These are phyloP conservation scores for Blastobotrys buckinghamii DNA, from an alignment of 1,139 yeast genomes.

Conservation along the genomic window DNA sequence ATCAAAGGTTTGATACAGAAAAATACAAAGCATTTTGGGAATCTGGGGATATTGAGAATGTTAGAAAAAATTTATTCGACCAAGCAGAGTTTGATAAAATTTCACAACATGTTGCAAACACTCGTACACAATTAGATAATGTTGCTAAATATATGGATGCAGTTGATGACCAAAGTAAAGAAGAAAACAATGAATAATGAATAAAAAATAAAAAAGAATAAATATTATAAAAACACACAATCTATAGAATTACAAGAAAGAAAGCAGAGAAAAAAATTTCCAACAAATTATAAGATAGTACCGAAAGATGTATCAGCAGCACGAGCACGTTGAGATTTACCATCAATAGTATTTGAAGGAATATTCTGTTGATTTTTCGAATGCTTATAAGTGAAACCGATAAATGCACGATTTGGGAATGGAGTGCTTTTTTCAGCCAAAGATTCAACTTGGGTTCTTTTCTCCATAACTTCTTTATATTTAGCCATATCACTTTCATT, in stretches of 20 bases:
- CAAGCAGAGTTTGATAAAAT: constrained; percentile 40
- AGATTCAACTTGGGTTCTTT: constrained; percentile 78
- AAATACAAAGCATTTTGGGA: constrained; percentile 31
- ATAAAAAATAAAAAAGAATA: constrained; percentile 20
- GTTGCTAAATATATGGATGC: constrained; percentile 39
- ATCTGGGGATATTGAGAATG: constrained; percentile 28
- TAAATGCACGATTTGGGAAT: constrained; percentile 63
- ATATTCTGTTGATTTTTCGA: constrained; percentile 23
- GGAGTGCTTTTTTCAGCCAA: constrained; percentile 60
- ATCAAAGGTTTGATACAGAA: constrained; percentile 25
- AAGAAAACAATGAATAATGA: constrained; percentile 10
- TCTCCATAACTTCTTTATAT: constrained; percentile 92
- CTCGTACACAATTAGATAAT: constrained; percentile 38
- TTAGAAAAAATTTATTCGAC: constrained; percentile 38
- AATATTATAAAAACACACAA: too few relatives aligned
- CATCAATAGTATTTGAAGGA: constrained; percentile 15
- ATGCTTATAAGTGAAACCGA: constrained; percentile 96
- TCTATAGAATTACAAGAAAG: too few relatives aligned
- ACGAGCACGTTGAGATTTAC: constrained; percentile 8
- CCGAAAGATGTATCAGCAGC: constrained; percentile 22
- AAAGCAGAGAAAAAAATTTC: too few relatives aligned
- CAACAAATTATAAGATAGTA: constrained; percentile 21
- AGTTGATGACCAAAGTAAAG: constrained; percentile 32
- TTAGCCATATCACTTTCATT: constrained; percentile 97
- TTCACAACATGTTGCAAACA: constrained; percentile 36